phyloP scores from a whole-genome alignment of 768 basidiomycete genomes.

The Pisolithus marmoratus region DNA sequence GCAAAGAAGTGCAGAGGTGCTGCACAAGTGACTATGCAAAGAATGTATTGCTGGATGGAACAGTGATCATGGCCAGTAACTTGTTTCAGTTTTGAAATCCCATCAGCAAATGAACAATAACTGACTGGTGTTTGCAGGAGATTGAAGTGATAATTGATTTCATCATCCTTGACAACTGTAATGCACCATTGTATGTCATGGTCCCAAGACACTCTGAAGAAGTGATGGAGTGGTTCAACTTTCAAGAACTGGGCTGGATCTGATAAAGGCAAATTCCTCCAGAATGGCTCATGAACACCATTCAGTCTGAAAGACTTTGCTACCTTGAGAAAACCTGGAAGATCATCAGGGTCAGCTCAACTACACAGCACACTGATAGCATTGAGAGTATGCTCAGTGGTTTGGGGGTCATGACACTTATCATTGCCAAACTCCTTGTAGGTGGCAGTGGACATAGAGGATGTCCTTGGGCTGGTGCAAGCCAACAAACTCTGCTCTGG shows the following conservation, averaged over 20 bases:
- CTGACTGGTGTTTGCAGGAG: slow-evolving; percentile 32
- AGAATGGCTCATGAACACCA: slow-evolving; percentile 23
- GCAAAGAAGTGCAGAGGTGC: slow-evolving; percentile 24
- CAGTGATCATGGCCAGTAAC: slow-evolving; percentile 35
- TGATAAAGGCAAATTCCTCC: slow-evolving; percentile 30
- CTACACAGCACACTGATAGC: slow-evolving; percentile 4
- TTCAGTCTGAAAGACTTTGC: slow-evolving; percentile 3
- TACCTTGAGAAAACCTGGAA: slow-evolving; percentile 1
- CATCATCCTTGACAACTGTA: slow-evolving; percentile 21
- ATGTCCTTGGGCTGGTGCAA: slow-evolving; percentile 17
- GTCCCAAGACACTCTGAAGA: slow-evolving; percentile 36
- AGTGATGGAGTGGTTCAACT: slow-evolving; percentile 34
- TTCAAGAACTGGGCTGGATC: slow-evolving; percentile 31
- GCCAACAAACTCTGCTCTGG: slow-evolving; percentile 1
- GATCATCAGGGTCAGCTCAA: slow-evolving; percentile 1
- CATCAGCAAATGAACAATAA: slow-evolving; percentile 33
- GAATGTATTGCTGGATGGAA: slow-evolving; percentile 30
- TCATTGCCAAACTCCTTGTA: slow-evolving; percentile 26
- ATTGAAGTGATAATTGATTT: slow-evolving; percentile 34
- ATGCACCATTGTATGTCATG: slow-evolving; percentile 36
- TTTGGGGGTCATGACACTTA: slow-evolving; percentile 21
- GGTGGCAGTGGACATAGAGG: slow-evolving; percentile 26
- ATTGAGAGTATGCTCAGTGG: slow-evolving; percentile 16
- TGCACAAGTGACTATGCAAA: slow-evolving; percentile 30
- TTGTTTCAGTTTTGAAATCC: slow-evolving; percentile 36